phyloP scores from a whole-genome alignment of 1,139 yeast species.

The Wickerhamiella infanticola region DNA sequence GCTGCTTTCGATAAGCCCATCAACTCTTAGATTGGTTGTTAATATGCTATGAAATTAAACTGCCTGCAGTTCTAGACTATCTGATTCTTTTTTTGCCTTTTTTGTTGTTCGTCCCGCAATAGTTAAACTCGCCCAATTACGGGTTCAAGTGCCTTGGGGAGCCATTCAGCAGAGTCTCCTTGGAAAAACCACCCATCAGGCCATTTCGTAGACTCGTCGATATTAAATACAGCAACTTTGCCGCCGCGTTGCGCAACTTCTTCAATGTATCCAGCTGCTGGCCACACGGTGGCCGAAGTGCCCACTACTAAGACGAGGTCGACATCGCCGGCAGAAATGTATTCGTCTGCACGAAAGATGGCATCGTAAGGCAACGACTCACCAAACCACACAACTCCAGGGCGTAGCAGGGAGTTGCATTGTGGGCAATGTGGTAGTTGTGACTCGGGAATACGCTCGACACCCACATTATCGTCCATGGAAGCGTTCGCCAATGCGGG shows the following conservation, averaged over 20 bases:
- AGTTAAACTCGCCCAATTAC: conserved; percentile 17
- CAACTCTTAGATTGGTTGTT: conserved; percentile 37
- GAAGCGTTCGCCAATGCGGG: conserved; percentile 32
- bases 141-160: conserved; percentile 52
- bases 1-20: conserved; percentile 82
- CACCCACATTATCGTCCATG: background rate
- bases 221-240: conserved; percentile 68
- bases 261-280: conserved; percentile 82
- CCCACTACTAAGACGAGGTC: conserved; percentile 74
- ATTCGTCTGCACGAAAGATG: conserved; percentile 54
- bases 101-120: background rate
- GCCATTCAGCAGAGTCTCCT: conserved; percentile 64
- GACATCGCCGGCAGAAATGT: conserved; percentile 41
- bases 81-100: background rate
- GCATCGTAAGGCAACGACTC: conserved; percentile 55
- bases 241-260: conserved; percentile 60
- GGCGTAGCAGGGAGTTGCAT: conserved; percentile 50
- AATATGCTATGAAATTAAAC: background rate
- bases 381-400: conserved; percentile 92
- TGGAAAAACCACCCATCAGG: conserved; percentile 50
- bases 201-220: conserved; percentile 30
- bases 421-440: conserved; percentile 67
- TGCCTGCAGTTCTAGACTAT: background rate
- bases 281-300: conserved; percentile 75
- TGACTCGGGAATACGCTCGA: conserved; percentile 26